A percentile compares a stretch with the other conserved stretches of the same genome.
phyloP scores from a whole-genome alignment of 768 basidiomycete genomes.

The Auricularia auricula-judae region DNA sequence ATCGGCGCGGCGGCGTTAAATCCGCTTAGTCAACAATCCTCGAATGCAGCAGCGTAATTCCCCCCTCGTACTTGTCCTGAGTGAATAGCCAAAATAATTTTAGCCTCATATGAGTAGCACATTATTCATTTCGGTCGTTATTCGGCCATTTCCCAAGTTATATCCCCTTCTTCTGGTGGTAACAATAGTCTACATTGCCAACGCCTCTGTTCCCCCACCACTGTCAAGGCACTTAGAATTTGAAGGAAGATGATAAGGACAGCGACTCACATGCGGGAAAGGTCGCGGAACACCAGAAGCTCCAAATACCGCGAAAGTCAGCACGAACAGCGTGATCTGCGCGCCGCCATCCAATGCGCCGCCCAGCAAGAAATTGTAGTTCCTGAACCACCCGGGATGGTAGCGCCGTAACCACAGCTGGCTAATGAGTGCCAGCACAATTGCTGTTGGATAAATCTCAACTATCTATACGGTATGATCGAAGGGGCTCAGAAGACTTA shows the following conservation, averaged over 20 bases:
- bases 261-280: slow-evolving; percentile 28
- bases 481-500: not conserved
- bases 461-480: not conserved
- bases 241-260: not conserved
- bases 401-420: slow-evolving; percentile 47
- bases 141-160: not conserved
- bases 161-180: not conserved
- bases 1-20: too few species aligned
- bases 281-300: slow-evolving; percentile 37
- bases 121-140: too few species aligned
- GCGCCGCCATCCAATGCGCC: slow-evolving; percentile 58
- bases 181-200: not conserved
- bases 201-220: not conserved
- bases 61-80: too few species aligned
- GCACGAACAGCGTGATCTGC: slow-evolving; percentile 52
- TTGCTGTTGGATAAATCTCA: slow-evolving; percentile 5
- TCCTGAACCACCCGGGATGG: slow-evolving; percentile 56
- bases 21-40: too few species aligned
- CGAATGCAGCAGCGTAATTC: too few species aligned
- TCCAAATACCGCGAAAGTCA: slow-evolving; percentile 56
- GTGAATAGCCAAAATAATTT: too few species aligned
- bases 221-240: not conserved
- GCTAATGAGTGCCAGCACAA: slow-evolving; percentile 44
- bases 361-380: slow-evolving; percentile 56
- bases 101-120: too few species aligned